Evolutionary conservation across 768 basidiomycete genomes (phyloP).

Genomic region (Serpula lacrymans): DNA sequence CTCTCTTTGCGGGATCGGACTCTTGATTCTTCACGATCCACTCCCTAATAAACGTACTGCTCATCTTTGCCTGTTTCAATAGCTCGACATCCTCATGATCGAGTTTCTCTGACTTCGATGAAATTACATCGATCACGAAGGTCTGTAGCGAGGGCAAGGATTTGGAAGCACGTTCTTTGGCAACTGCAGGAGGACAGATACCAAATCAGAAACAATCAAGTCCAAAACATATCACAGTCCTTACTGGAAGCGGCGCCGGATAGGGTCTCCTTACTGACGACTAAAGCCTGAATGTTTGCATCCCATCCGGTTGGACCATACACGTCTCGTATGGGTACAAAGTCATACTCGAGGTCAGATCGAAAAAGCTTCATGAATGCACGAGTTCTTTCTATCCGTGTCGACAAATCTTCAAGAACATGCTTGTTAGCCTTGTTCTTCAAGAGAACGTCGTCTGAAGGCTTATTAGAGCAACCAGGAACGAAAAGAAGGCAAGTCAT

Average conservation of each 20-base stretch:
- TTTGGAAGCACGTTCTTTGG: constrained; percentile 52
- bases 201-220: constrained; percentile 1
- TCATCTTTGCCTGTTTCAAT: constrained; percentile 83
- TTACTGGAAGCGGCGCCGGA: constrained; percentile 70
- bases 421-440: constrained; percentile 67
- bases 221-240: constrained; percentile 23
- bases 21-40: constrained; percentile 61
- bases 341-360: constrained; percentile 58
- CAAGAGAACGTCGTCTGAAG: constrained; percentile 65
- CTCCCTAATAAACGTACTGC: constrained; percentile 87
- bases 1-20: no score
- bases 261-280: constrained; percentile 88
- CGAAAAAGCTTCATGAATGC: constrained; percentile 70
- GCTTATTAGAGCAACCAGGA: constrained; percentile 11
- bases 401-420: constrained; percentile 58
- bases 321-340: constrained; percentile 78
- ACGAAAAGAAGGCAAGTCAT: constrained; percentile 17
- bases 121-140: constrained; percentile 90
- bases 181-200: constrained; percentile 50
- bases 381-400: constrained; percentile 56
- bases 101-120: constrained; percentile 53
- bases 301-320: constrained; percentile 91
- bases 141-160: constrained; percentile 57
- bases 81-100: constrained; percentile 64
- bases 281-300: constrained; percentile 83